Evolutionary conservation across 805 yeast genomes (phyloP).

Genomic region (Hermanozyma aechmeae): DNA sequence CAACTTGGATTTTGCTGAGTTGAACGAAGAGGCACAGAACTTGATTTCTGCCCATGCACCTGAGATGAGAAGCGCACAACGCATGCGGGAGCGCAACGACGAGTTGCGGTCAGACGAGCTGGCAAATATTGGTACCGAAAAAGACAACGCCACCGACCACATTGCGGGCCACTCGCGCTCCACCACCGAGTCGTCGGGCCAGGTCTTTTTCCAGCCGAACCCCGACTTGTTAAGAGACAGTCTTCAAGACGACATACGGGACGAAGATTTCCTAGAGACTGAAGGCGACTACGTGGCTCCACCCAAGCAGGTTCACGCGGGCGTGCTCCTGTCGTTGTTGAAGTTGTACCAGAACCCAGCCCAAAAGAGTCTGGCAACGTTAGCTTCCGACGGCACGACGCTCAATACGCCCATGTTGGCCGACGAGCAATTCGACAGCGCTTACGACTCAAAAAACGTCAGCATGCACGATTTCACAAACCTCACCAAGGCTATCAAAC

Average conservation of each 20-base stretch:
- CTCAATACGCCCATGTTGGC: slow-evolving; percentile 9
- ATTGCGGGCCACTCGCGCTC: too few relatives aligned
- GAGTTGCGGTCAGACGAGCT: neutral
- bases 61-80: too few relatives aligned
- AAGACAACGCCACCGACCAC: neutral
- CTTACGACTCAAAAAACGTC: slow-evolving; percentile 1
- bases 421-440: slow-evolving; percentile 11
- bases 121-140: neutral
- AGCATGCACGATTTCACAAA: slow-evolving; percentile 15
- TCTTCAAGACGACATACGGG: slow-evolving; percentile 21
- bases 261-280: slow-evolving; percentile 16
- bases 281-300: slow-evolving; percentile 40
- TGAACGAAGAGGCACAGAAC: slow-evolving; percentile 45
- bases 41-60: slow-evolving; percentile 43
- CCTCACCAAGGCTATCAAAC: slow-evolving; percentile 19
- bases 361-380: slow-evolving; percentile 16
- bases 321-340: slow-evolving; percentile 73
- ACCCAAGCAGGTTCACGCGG: slow-evolving; percentile 65
- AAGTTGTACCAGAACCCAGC: slow-evolving; percentile 52
- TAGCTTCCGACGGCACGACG: slow-evolving; percentile 12
- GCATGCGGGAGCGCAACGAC: too few relatives aligned
- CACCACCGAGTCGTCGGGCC: too few relatives aligned
- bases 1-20: slow-evolving; percentile 30
- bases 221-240: slow-evolving; percentile 35
- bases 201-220: slow-evolving; percentile 27